phyloP scores from a whole-genome alignment of 2,329 filamentous ascomycete genomes.

The Rasamsonia emersonii region DNA sequence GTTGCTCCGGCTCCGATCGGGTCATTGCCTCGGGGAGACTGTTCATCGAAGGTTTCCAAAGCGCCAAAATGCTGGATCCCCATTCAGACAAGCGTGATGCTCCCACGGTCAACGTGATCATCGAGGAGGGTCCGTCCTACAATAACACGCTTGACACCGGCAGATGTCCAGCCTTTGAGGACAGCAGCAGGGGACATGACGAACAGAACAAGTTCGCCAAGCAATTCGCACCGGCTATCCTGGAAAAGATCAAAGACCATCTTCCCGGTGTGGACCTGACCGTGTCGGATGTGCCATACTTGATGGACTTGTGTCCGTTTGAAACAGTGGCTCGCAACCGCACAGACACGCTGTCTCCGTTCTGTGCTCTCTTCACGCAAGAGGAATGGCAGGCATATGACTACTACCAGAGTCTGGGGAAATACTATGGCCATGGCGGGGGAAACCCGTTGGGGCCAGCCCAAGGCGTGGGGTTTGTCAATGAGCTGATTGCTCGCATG shows the following conservation, averaged over 20 bases:
- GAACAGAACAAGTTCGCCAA: slow-evolving; percentile 52
- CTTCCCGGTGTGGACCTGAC: slow-evolving; percentile 61
- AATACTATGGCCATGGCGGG: slow-evolving; percentile 73
- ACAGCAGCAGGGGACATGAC: slow-evolving; percentile 34
- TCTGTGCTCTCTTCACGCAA: slow-evolving; percentile 66
- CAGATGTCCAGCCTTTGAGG: slow-evolving; percentile 62
- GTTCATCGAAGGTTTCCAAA: slow-evolving; percentile 67
- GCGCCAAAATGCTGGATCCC: slow-evolving; percentile 40
- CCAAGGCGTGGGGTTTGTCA: slow-evolving; percentile 79
- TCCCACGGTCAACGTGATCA: slow-evolving; percentile 56
- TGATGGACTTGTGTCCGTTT: slow-evolving; percentile 90
- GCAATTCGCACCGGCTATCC: slow-evolving; percentile 59
- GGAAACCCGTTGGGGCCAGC: slow-evolving; percentile 74
- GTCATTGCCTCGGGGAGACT: slow-evolving; percentile 67
- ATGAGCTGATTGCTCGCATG: slow-evolving; percentile 76
- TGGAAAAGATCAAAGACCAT: slow-evolving; percentile 58
- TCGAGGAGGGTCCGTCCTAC: slow-evolving; percentile 51
- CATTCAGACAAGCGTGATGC: slow-evolving; percentile 36
- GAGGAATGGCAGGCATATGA: slow-evolving; percentile 71
- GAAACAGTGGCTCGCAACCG: slow-evolving; percentile 57
- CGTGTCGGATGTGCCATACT: slow-evolving; percentile 51
- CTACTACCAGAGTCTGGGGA: slow-evolving; percentile 70
- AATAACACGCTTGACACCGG: slow-evolving; percentile 81
- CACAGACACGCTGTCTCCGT: slow-evolving; percentile 51
- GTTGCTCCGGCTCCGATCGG: slow-evolving; percentile 60